Base-by-base conservation (phyloP, 257 asterid genomes). In the Solanum habrochaites region DNA sequence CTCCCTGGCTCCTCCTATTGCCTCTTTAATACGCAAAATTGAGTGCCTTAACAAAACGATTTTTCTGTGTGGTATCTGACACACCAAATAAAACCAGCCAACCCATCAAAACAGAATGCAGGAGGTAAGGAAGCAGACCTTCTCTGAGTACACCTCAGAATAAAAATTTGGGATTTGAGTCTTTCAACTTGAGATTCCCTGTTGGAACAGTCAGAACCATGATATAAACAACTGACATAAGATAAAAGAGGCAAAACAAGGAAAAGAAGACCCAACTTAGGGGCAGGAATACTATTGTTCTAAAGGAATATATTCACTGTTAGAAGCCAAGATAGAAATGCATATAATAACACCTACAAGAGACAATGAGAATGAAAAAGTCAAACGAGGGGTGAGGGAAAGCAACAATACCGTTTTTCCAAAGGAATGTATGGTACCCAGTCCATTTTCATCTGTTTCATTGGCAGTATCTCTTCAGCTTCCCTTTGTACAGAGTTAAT, bases 401-500 rank as follows among this genome's bases (percentile, higher is more conserved):
- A 11, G 82, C 82, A 20, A 20, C 37, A 23, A 35, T 82, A 96
- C 99, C 99, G 91, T 66, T 93, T 93, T 83, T 91, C 98, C 39
- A 96, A 92, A 23, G 99, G 98, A 62, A 97, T 95, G 87, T 96
- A 97, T 13, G 99, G 99, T 84, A 97, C 93, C 99, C 99, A 97
- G 88, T 92, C 99, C 99, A 97, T 95, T 92, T 97, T 97, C 99
- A 97, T 97, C 88, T 95, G 97, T 90, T 94, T 97, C 99, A 97
- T 97, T 7, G 98, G 99, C 84, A 97, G 67, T 77, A 97, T 96
- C 91, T 97, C 99, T 91, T 97, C 98, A 43, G 92, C 90, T 91
- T 94, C 99, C 88, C 99, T 94, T 90, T 97, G 99, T 82, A 97
- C 98, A 74, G 99, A 97, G 88, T 94, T 95, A 77, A 97, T 93